phyloP scores from a whole-genome alignment of 2,329 filamentous ascomycete genomes.

The Neonectria hederae region DNA sequence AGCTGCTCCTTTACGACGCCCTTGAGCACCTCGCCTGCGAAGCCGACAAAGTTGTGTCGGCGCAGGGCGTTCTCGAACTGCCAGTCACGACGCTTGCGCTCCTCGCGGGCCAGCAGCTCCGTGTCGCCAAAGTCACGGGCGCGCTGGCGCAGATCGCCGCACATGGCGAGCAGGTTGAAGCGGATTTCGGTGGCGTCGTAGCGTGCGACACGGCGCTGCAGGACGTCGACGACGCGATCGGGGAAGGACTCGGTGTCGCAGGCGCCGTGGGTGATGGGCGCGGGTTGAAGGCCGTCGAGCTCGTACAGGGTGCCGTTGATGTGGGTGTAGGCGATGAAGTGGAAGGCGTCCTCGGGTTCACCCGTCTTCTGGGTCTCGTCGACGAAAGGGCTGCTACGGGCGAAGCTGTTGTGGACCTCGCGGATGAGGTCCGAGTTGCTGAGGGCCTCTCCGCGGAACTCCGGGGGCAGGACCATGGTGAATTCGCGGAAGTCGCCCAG shows the following conservation, averaged over 20 bases:
- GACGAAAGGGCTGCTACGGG: conserved; percentile 86
- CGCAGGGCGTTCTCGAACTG: conserved; percentile 93
- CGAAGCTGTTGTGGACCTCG: conserved; percentile 89
- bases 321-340: conserved; percentile 95
- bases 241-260: conserved; percentile 79
- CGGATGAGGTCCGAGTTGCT: conserved; percentile 75
- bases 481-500: conserved; percentile 87
- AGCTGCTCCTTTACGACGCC: conserved; percentile 82
- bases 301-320: conserved; percentile 87
- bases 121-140: conserved; percentile 84
- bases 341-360: conserved; percentile 88
- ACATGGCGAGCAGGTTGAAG: conserved; percentile 95
- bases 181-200: conserved; percentile 90
- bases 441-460: conserved; percentile 70
- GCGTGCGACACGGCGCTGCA: conserved; percentile 82
- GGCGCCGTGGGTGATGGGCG: conserved; percentile 86
- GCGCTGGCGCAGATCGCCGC: conserved; percentile 79
- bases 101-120: conserved; percentile 81
- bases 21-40: conserved; percentile 90
- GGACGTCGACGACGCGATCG: conserved; percentile 82
- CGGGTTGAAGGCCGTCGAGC: conserved; percentile 91
- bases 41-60: conserved; percentile 95
- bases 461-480: conserved; percentile 81
- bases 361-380: conserved; percentile 81
- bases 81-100: conserved; percentile 87